Evolutionary conservation across 352 stramenopile genomes (phyloP).

Genomic region (Thraustotheca clavata): DNA sequence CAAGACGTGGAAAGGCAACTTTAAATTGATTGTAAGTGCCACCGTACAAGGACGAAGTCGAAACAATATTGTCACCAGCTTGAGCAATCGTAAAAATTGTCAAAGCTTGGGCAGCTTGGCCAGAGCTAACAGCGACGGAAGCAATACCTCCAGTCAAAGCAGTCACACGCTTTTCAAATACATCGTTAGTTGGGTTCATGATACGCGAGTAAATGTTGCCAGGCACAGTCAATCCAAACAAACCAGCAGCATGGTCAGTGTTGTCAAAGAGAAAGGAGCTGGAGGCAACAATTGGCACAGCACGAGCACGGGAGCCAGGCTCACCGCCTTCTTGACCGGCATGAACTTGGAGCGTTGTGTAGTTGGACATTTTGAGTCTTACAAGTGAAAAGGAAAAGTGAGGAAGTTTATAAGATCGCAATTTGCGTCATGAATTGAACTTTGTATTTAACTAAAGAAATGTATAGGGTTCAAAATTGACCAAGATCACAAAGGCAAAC

Average conservation of each 20-base stretch:
- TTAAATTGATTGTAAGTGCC: slow-evolving; percentile 93
- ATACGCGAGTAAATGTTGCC: slow-evolving; percentile 95
- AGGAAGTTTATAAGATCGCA: too few relatives aligned
- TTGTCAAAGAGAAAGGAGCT: slow-evolving; percentile 87
- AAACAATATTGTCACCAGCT: slow-evolving; percentile 91
- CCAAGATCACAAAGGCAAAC: too few relatives aligned
- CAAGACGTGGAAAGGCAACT: slow-evolving; percentile 87
- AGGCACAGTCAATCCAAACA: slow-evolving; percentile 85
- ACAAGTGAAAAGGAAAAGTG: too few relatives aligned
- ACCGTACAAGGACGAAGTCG: slow-evolving; percentile 94
- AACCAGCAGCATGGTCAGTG: slow-evolving; percentile 43
- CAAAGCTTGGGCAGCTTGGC: slow-evolving; percentile 85
- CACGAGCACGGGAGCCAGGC: slow-evolving; percentile 59
- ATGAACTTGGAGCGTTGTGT: slow-evolving; percentile 43
- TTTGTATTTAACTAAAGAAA: too few relatives aligned
- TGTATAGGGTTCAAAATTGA: too few relatives aligned
- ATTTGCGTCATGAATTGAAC: too few relatives aligned
- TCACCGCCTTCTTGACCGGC: slow-evolving; percentile 67
- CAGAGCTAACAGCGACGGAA: slow-evolving; percentile 83
- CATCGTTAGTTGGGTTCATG: slow-evolving; percentile 93
- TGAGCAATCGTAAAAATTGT: slow-evolving; percentile 79
- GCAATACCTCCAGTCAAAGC: slow-evolving; percentile 88
- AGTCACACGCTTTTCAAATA: slow-evolving; percentile 90
- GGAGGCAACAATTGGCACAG: slow-evolving; percentile 86
- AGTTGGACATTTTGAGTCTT: slow-evolving; percentile 21